phyloP scores from a whole-genome alignment of 305 asterid species.

The Ajuga reptans region DNA sequence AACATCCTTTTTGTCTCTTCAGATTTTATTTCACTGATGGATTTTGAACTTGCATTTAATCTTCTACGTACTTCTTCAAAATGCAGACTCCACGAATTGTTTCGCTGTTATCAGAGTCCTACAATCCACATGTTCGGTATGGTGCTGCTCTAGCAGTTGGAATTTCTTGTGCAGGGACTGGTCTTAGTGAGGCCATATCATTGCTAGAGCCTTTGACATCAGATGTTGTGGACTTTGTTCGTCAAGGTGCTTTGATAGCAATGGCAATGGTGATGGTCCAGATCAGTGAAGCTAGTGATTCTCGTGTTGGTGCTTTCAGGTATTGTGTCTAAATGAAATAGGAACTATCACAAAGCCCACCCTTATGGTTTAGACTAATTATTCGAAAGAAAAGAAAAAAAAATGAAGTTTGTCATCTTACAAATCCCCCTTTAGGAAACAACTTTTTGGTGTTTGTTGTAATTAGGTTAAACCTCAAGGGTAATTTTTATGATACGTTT shows the following conservation, averaged over 20 bases:
- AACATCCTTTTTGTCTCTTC: neutral
- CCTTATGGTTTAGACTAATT: neutral
- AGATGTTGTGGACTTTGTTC: slow-evolving; percentile 94
- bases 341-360: neutral
- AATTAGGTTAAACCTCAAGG: neutral
- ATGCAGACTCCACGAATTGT: slow-evolving; percentile 89
- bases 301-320: slow-evolving; percentile 97
- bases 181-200: slow-evolving; percentile 96
- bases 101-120: slow-evolving; percentile 80
- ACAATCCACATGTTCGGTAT: slow-evolving; percentile 96
- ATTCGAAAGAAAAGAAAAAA: too few species aligned
- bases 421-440: neutral
- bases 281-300: slow-evolving; percentile 86
- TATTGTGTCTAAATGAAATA: slow-evolving; percentile 17
- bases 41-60: neutral
- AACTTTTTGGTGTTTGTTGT: neutral
- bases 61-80: slow-evolving; percentile 18
- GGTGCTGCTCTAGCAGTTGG: slow-evolving; percentile 99
- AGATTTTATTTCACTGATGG: neutral
- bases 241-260: slow-evolving; percentile 98
- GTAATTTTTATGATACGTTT: neutral
- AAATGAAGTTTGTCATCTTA: neutral
- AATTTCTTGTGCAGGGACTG: slow-evolving; percentile 97
- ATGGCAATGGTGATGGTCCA: slow-evolving; percentile 99
- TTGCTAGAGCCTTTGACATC: slow-evolving; percentile 93